Evolutionary conservation across 2,329 filamentous ascomycete species (phyloP).

Genomic region (Pseudopyrenochaeta lycopersici): DNA sequence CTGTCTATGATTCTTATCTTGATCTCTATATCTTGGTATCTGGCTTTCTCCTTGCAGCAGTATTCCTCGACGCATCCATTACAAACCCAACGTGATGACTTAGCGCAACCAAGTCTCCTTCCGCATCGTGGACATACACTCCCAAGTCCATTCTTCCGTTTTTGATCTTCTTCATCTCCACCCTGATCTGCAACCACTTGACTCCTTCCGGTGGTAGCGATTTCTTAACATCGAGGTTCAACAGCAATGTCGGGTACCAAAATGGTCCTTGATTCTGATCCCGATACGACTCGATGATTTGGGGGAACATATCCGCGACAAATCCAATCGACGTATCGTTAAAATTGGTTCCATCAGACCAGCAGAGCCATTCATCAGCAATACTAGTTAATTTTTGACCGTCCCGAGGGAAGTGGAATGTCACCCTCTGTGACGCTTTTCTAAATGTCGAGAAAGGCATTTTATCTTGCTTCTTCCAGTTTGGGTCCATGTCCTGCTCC

Average conservation of each 20-base stretch:
- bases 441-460: constrained; percentile 58
- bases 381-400: constrained; percentile 52
- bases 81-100: constrained; percentile 74
- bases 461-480: constrained; percentile 57
- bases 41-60: constrained; percentile 57
- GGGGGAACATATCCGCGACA: constrained; percentile 74
- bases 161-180: constrained; percentile 71
- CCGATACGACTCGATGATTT: constrained; percentile 65
- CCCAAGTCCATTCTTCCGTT: constrained; percentile 81
- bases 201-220: constrained; percentile 71
- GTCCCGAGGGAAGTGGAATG: constrained; percentile 62
- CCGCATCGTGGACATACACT: constrained; percentile 70
- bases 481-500: constrained; percentile 53
- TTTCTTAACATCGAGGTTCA: constrained; percentile 83
- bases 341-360: constrained; percentile 68
- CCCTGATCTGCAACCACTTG: constrained; percentile 75
- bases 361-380: constrained; percentile 74
- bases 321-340: constrained; percentile 72
- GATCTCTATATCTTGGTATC: constrained; percentile 46
- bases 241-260: constrained; percentile 79
- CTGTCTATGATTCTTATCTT: background rate
- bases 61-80: constrained; percentile 70
- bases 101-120: constrained; percentile 71
- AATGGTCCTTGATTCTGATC: constrained; percentile 52
- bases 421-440: constrained; percentile 61